Conservation (phyloP, 306 rosid species). For the Ammopiptanthus mongolicus region DNA sequence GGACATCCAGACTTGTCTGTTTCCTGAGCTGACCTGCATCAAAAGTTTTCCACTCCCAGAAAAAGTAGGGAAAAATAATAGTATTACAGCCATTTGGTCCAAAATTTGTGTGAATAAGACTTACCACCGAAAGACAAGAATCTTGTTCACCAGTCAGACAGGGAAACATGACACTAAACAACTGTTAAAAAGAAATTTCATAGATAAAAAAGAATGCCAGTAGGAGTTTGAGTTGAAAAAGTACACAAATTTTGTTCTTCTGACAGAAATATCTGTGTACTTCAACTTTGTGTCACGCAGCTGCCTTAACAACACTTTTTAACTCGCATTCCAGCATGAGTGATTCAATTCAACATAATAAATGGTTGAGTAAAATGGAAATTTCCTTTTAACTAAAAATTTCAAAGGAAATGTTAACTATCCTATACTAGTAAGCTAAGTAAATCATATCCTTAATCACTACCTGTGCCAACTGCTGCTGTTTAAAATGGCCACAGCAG, state of each 20-base stretch:
- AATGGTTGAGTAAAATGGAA: background rate
- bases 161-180: background rate
- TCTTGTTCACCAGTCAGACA: background rate
- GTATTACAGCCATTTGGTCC: conserved; percentile 3
- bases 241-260: background rate
- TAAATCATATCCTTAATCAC: background rate
- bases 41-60: conserved; percentile 2
- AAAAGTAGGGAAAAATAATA: background rate
- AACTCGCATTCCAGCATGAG: background rate
- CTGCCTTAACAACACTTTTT: background rate
- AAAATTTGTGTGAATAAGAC: conserved; percentile 13
- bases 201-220: background rate
- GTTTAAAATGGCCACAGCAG: conserved; percentile 29
- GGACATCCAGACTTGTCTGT: background rate
- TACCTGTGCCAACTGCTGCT: conserved; percentile 16
- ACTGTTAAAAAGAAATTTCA: background rate
- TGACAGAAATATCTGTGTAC: background rate
- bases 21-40: background rate
- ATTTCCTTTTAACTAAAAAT: conserved; percentile 27
- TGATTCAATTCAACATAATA: background rate
- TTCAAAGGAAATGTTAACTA: conserved; percentile 8
- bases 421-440: background rate
- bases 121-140: conserved; percentile 25
- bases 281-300: background rate
- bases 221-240: background rate